Percentiles rank a stretch among this genome's conserved stretches.
phyloP scores from a whole-genome alignment of 140 eudicot species.

The Erigeron philadelphicus region DNA sequence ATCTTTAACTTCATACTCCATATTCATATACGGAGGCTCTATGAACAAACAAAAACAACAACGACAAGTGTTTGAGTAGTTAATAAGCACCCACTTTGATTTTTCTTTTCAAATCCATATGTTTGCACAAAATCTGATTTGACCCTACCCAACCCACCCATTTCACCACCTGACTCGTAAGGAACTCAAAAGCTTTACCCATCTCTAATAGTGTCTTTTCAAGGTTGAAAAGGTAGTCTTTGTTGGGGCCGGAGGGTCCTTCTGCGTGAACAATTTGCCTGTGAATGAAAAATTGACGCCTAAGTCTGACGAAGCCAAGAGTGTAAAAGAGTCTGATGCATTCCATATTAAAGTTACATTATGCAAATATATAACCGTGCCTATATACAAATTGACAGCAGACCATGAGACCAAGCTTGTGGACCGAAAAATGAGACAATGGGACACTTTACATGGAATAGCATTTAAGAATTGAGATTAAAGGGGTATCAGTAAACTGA shows the following conservation, averaged over 20 bases:
- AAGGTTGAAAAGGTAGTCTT: conserved; percentile 91
- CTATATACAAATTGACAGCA: too few relatives aligned
- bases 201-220: conserved; percentile 64
- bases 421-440: neutral
- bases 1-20: neutral
- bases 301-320: neutral
- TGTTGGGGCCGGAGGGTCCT: conserved; percentile 98
- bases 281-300: conserved; percentile 22
- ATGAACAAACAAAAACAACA: neutral
- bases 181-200: conserved; percentile 35
- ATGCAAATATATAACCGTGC: neutral
- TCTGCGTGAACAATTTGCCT: conserved; percentile 82
- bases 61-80: neutral
- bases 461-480: too few relatives aligned
- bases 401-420: too few relatives aligned
- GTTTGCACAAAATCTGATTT: neutral
- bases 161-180: neutral
- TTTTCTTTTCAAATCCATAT: neutral
- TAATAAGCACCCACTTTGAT: neutral
- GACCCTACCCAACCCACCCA: conserved; percentile 10
- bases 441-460: neutral
- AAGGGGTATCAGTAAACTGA: too few relatives aligned
- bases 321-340: neutral
- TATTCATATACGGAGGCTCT: neutral
- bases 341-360: neutral